These are phyloP conservation scores for Termitomyces sp. DNA, from an alignment of 768 basidiomycete genomes.

Conservation along the genomic window DNA sequence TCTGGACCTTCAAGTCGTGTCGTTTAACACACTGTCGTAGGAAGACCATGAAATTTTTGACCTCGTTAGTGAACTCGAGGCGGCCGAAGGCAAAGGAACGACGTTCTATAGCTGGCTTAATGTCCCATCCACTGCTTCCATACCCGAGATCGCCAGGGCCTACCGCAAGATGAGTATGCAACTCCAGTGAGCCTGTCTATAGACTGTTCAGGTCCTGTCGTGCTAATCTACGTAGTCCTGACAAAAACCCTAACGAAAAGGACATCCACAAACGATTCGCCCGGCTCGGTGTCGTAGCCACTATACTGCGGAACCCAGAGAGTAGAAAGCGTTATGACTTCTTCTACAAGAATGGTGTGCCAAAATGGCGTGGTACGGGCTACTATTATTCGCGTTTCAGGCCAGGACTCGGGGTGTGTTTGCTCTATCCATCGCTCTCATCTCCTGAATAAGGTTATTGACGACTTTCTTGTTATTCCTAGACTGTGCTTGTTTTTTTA, in stretches of 20 bases:
- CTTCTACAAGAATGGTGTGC: conserved; percentile 97
- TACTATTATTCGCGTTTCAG: conserved; percentile 97
- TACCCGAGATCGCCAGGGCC: conserved; percentile 77
- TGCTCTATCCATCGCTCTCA: background rate
- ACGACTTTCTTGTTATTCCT: background rate
- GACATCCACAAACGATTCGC: conserved; percentile 86
- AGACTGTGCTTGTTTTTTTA: conserved; percentile 79
- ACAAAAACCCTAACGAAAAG: conserved; percentile 88
- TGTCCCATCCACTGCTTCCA: conserved; percentile 66
- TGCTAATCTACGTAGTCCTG: conserved; percentile 54
- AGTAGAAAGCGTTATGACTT: conserved; percentile 83
- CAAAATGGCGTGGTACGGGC: conserved; percentile 92
- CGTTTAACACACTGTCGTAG: conserved; percentile 27
- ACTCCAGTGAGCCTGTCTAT: conserved; percentile 65
- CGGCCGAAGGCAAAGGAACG: conserved; percentile 87
- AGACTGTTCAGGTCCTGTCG: background rate
- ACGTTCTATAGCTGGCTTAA: conserved; percentile 95
- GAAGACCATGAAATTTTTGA: conserved; percentile 98
- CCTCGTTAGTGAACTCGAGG: conserved; percentile 75
- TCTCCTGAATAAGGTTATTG: conserved; percentile 1
- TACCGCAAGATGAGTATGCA: conserved; percentile 88
- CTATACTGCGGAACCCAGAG: conserved; percentile 73
- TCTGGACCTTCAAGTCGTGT: background rate
- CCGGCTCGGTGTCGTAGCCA: conserved; percentile 79
- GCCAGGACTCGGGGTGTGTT: conserved; percentile 75